Evolutionary conservation across 2,329 filamentous ascomycete genomes (phyloP), one percentile per base, ranked within the genome.

Genomic region (Ophiostoma australiae): DNA sequence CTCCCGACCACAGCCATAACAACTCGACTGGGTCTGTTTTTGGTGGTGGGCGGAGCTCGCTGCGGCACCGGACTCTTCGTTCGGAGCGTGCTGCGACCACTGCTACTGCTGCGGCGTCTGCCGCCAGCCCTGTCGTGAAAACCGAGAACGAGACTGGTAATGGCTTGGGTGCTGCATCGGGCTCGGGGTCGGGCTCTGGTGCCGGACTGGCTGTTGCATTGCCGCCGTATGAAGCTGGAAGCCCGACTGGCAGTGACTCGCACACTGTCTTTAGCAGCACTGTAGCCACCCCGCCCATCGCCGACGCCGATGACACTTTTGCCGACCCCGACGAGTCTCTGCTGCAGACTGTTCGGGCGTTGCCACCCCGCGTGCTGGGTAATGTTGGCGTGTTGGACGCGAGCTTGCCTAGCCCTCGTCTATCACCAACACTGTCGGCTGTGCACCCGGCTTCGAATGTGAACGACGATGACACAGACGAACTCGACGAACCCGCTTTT

Each of bases 381-480:
- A 90, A 89, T 67, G 85, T 90, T 70, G 87, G 89, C 71, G 89
- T 90, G 55, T 91, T 95, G 78, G 94, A 97, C 82, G 93, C 92
- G 74, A 97, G 93, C 80, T 84, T 99, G 73, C 95, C 95, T 69
- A 99, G 95, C 79, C 95, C 95, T 44, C 94, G 95, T 77, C 82
- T 99, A 71, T 99, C 95, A 35, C 95, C 95, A 4, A 96, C 94
- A 6, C 87, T 96, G 72, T 92, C 92, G 76, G 91, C 94, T 63
- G 84, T 84, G 35, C 84, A 87, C 75, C 78, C 84, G 8, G 82
- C 82, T 31, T 77, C 78, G 1, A 76, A 76, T 35, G 78, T 78
- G 35, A 79, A 80, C 20, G 81, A 84, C 63, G 84, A 85, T 1
- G 80, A 81, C 13, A 80, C 81, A 2, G 82, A 82, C 10, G 80